Conservation (phyloP, 345 rosid species). For the Camelina hispida region DNA sequence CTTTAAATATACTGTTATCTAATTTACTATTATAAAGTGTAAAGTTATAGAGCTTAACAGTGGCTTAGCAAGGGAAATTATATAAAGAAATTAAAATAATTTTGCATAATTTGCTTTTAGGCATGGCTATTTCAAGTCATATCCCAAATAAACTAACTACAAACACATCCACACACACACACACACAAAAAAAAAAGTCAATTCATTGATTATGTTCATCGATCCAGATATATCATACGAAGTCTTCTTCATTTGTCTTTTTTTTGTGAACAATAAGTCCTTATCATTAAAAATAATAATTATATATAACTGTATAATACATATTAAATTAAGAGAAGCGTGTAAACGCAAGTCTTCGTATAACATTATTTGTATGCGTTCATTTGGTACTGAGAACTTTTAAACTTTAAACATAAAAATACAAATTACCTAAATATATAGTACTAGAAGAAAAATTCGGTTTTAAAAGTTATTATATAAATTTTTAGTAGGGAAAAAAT, state of each 20-base stretch:
- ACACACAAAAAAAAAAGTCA: too few species aligned
- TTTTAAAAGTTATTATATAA: neutral
- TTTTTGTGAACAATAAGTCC: conserved; percentile 14
- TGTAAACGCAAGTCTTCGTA: conserved; percentile 12
- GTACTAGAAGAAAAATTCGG: neutral
- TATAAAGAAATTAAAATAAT: too few species aligned
- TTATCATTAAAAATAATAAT: conserved; percentile 4
- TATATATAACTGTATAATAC: neutral
- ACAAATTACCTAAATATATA: neutral
- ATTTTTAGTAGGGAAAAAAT: neutral
- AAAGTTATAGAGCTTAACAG: too few species aligned
- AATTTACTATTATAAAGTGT: too few species aligned
- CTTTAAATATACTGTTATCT: too few species aligned
- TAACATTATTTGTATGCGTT: conserved; percentile 1
- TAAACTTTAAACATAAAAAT: neutral
- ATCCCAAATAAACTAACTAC: neutral
- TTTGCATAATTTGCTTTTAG: neutral
- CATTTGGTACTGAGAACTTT: neutral
- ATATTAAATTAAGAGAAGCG: conserved; percentile 12
- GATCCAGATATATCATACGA: conserved; percentile 15
- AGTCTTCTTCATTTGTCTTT: neutral
- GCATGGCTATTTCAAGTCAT: conserved; percentile 2
- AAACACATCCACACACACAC: too few species aligned
- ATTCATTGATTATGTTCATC: too few species aligned
- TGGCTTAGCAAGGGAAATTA: too few species aligned